Evolutionary conservation across 305 asterid genomes (phyloP).

Genomic region (Fraxinus sp.): DNA sequence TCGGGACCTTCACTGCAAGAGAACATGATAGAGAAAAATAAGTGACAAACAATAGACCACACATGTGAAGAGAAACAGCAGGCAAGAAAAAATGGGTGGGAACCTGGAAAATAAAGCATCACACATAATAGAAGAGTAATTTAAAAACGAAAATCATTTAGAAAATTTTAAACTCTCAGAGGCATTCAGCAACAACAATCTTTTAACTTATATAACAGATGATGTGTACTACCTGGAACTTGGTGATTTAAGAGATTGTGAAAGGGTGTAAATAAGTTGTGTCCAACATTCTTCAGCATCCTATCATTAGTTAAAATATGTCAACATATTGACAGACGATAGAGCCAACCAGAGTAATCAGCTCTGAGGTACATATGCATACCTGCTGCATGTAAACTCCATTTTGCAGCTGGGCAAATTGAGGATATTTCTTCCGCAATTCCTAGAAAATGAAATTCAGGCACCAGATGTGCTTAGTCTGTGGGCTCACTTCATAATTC

Average conservation of each 20-base stretch:
- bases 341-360: not conserved
- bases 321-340: slow-evolving; percentile 15
- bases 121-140: not conserved
- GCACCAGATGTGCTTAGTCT: slow-evolving; percentile 7
- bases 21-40: slow-evolving; percentile 12
- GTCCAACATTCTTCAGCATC: slow-evolving; percentile 99
- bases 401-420: slow-evolving; percentile 92
- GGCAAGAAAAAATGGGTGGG: slow-evolving; percentile 4
- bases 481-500: slow-evolving; percentile 6
- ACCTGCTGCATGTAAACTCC: slow-evolving; percentile 99
- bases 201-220: slow-evolving; percentile 12
- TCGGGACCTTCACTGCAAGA: slow-evolving; percentile 73
- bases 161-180: slow-evolving; percentile 15
- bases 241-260: slow-evolving; percentile 63
- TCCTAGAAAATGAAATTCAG: slow-evolving; percentile 42
- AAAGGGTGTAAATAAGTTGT: slow-evolving; percentile 82
- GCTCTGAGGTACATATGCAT: slow-evolving; percentile 21
- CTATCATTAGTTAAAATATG: slow-evolving; percentile 39
- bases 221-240: slow-evolving; percentile 55
- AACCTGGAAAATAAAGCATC: not conserved
- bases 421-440: slow-evolving; percentile 93
- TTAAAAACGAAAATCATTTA: not conserved
- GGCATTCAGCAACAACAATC: slow-evolving; percentile 9
- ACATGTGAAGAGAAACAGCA: slow-evolving; percentile 16
- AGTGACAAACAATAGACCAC: not conserved